These are phyloP conservation scores for Fusarium pilosicola DNA, from an alignment of 2,329 filamentous ascomycete species.

Conservation along the genomic window DNA sequence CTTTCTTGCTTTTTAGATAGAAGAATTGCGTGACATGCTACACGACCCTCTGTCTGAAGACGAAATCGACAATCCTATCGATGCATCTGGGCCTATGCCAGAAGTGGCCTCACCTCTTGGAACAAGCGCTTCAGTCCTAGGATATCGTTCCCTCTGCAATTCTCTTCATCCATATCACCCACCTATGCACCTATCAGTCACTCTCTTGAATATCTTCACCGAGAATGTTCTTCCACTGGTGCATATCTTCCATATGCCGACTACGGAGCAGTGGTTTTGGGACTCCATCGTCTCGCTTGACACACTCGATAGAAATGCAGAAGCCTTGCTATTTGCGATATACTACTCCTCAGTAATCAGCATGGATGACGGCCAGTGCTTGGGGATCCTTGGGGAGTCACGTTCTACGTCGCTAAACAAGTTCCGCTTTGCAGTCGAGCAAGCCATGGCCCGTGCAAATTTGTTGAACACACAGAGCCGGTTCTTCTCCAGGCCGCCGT, in stretches of 20 bases:
- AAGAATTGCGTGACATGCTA: background rate
- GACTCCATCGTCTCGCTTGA: background rate
- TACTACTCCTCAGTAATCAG: background rate
- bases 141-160: background rate
- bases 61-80: background rate
- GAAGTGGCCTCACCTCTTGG: background rate
- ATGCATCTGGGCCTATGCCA: background rate
- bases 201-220: background rate
- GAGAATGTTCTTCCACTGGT: background rate
- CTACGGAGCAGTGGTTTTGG: background rate
- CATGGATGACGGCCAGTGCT: background rate
- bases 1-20: background rate
- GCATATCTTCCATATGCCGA: background rate
- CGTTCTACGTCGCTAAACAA: background rate
- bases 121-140: background rate
- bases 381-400: background rate
- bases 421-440: background rate
- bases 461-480: background rate
- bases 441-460: background rate
- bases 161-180: background rate
- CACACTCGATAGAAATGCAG: background rate
- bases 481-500: background rate
- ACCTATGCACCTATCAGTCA: background rate
- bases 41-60: background rate
- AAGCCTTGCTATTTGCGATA: background rate